phyloP scores from a whole-genome alignment of 768 basidiomycete species.

The Cystobasidium tubakii region DNA sequence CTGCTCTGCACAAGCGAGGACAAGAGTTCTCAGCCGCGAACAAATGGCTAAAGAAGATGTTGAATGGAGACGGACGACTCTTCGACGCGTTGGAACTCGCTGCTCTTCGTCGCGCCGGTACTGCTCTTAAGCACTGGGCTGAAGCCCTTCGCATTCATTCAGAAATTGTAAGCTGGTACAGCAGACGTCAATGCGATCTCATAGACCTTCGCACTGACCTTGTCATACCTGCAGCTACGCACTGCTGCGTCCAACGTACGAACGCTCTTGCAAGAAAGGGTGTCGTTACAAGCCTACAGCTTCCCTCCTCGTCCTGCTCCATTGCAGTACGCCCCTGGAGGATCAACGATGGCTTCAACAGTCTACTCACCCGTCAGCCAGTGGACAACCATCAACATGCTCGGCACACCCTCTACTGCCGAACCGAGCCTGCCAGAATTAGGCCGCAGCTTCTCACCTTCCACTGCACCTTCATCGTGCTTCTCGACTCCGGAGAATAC shows the following conservation, averaged over 20 bases:
- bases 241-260: background rate
- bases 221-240: background rate
- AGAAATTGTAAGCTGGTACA: conserved; percentile 16
- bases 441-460: background rate
- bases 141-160: conserved; percentile 11
- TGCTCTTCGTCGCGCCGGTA: background rate
- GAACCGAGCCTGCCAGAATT: background rate
- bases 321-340: background rate
- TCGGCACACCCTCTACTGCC: background rate
- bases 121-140: conserved; percentile 26
- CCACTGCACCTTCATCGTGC: background rate
- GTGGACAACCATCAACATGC: conserved; percentile 6
- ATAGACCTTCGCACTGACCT: too few species aligned
- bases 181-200: too few species aligned
- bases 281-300: conserved; percentile 21
- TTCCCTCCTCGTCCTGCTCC: conserved; percentile 19
- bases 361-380: background rate
- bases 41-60: conserved; percentile 35
- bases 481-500: background rate
- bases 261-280: conserved; percentile 7
- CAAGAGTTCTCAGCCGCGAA: conserved; percentile 25
- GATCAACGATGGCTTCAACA: background rate
- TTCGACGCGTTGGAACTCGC: conserved; percentile 30
- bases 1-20: conserved; percentile 34
- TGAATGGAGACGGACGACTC: conserved; percentile 12